Conservation (phyloP, 106 monocot species). For the Apostasia ramifera region DNA sequence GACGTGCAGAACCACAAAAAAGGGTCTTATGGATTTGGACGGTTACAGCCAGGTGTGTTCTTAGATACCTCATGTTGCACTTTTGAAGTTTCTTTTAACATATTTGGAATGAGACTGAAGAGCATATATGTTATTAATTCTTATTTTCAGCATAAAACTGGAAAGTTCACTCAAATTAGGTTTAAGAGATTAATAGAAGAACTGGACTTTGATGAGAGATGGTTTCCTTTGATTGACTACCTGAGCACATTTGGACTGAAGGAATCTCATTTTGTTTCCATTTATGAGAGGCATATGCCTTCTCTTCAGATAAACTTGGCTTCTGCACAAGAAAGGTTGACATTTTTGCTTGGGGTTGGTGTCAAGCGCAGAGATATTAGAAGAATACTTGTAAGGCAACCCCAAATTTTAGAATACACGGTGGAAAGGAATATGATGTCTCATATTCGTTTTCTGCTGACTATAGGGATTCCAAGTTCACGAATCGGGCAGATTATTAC, state of each 20-base stretch:
- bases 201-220: conserved; percentile 73
- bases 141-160: conserved; percentile 41
- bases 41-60: conserved; percentile 35
- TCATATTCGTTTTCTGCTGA: conserved; percentile 67
- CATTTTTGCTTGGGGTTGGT: conserved; percentile 62
- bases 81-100: not conserved
- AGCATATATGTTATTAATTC: not conserved
- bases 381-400: conserved; percentile 80
- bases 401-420: conserved; percentile 89
- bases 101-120: not conserved
- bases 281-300: conserved; percentile 89
- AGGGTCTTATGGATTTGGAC: conserved; percentile 10
- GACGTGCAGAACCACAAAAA: conserved; percentile 2
- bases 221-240: conserved; percentile 87
- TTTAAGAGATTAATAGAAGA: conserved; percentile 77
- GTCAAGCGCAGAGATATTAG: conserved; percentile 74
- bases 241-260: conserved; percentile 80
- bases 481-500: conserved; percentile 80
- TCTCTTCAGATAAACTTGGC: conserved; percentile 73
- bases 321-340: conserved; percentile 78
- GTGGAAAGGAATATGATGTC: conserved; percentile 80
- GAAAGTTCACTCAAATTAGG: conserved; percentile 31
- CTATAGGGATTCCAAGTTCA: conserved; percentile 65
- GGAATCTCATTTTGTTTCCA: conserved; percentile 74
- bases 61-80: not conserved